These are phyloP conservation scores for Vinca minor DNA, from an alignment of 257 asterid genomes.

Conservation along the genomic window DNA sequence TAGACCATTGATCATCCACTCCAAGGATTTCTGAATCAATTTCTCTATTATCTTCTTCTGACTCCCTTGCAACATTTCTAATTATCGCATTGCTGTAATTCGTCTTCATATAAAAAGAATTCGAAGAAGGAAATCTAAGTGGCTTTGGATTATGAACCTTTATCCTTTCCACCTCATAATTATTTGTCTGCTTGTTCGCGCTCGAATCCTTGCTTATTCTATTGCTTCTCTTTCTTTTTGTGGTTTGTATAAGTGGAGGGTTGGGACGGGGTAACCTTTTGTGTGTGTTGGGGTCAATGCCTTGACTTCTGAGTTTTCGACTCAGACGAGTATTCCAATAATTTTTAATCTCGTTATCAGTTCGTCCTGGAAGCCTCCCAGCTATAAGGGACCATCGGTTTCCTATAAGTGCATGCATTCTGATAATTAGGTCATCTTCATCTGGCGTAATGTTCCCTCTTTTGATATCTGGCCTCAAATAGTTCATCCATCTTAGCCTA, in stretches of 20 bases:
- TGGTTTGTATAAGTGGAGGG: background rate
- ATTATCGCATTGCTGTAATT: background rate
- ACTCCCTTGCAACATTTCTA: background rate
- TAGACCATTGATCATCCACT: background rate
- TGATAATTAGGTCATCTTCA: conserved; percentile 25
- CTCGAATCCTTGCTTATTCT: background rate
- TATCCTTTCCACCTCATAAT: background rate
- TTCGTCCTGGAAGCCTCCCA: conserved; percentile 26
- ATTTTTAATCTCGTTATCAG: conserved; percentile 27
- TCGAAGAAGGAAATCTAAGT: background rate
- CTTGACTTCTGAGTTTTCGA: conserved; percentile 15
- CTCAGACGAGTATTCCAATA: conserved; percentile 22
- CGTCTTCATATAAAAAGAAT: background rate
- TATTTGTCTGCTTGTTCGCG: background rate
- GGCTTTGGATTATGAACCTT: conserved; percentile 5
- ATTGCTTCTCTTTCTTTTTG: background rate
- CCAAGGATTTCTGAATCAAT: background rate
- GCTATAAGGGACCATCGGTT: conserved; percentile 30
- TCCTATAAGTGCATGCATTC: conserved; percentile 23
- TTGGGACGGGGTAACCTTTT: background rate
- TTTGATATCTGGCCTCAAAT: conserved; percentile 23
- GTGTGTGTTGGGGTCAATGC: conserved; percentile 12
- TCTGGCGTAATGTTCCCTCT: conserved; percentile 22
- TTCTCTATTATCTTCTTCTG: background rate
- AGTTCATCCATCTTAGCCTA: conserved; percentile 29